A percentile compares a stretch with the other conserved stretches of the same genome.
phyloP scores from a whole-genome alignment of 1,284 basidiomycete genomes.

The Veloboletus limbatus region DNA sequence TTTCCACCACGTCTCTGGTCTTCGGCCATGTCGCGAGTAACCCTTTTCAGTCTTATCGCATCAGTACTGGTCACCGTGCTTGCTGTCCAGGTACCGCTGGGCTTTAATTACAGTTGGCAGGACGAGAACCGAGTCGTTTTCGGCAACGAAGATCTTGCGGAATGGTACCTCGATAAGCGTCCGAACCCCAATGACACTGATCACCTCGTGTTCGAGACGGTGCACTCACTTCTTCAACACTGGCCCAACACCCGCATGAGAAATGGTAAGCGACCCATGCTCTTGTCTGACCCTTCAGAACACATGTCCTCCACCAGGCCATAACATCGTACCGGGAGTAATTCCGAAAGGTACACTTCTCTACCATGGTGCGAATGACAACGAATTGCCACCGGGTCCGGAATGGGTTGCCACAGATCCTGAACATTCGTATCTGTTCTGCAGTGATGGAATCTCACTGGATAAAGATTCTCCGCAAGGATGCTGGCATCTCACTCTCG shows the following conservation, averaged over 20 bases:
- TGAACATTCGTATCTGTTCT: conserved; percentile 40
- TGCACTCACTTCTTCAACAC: conserved; percentile 36
- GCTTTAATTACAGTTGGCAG: background rate
- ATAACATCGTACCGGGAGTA: conserved; percentile 38
- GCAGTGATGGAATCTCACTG: conserved; percentile 10
- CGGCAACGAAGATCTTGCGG: background rate
- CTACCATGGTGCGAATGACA: conserved; percentile 36
- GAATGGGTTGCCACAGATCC: conserved; percentile 43
- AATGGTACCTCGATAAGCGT: conserved; percentile 18
- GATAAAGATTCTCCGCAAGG: conserved; percentile 6
- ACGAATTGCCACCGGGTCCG: conserved; percentile 27
- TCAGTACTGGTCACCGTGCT: background rate
- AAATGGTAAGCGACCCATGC: conserved; percentile 35
- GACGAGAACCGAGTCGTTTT: background rate
- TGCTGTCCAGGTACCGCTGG: background rate
- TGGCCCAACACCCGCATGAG: conserved; percentile 49
- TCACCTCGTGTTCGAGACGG: conserved; percentile 25
- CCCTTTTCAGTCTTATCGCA: background rate
- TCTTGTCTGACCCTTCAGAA: background rate
- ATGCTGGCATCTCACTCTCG: conserved; percentile 39
- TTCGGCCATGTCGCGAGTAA: background rate
- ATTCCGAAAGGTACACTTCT: conserved; percentile 40
- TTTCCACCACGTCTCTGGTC: no score
- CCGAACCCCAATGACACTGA: conserved; percentile 15
- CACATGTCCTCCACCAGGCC: conserved; percentile 30